Percentiles rank a stretch among this genome's conserved stretches.
These are phyloP conservation scores for Ogataea ramenticola DNA, from an alignment of 805 yeast genomes.

Conservation along the genomic window DNA sequence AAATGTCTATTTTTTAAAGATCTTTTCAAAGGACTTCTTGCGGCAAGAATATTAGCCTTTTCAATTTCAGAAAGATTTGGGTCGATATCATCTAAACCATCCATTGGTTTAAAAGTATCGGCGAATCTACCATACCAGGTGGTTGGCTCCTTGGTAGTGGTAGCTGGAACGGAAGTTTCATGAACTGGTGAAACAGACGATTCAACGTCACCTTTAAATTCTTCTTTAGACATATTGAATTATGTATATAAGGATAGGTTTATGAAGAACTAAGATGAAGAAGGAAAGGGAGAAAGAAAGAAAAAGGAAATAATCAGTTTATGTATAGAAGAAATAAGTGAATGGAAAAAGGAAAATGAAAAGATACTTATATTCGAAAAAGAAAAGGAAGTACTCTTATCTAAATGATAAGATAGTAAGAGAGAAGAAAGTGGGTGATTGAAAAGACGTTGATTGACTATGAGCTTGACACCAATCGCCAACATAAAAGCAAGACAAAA, in stretches of 20 bases:
- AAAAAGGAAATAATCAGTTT: neutral
- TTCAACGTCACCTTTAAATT: constrained; percentile 16
- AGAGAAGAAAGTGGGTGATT: too few species aligned
- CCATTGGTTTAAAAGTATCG: constrained; percentile 25
- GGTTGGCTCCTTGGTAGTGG: neutral
- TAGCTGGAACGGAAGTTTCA: neutral
- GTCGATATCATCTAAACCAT: constrained; percentile 30
- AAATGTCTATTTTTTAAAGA: constrained; percentile 57
- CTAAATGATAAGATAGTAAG: too few species aligned
- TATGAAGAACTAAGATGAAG: neutral
- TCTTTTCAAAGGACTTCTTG: constrained; percentile 43
- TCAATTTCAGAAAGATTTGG: constrained; percentile 37
- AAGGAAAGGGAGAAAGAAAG: neutral
- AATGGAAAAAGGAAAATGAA: neutral
- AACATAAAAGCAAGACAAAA: too few species aligned
- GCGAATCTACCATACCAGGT: constrained; percentile 10
- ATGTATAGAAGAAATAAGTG: too few species aligned
- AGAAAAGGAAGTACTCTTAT: too few species aligned
- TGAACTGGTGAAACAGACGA: constrained; percentile 16
- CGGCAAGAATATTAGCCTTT: constrained; percentile 38
- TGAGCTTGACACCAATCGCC: too few species aligned
- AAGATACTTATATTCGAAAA: constrained; percentile 1
- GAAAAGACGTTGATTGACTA: too few species aligned
- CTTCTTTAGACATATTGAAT: constrained; percentile 9
- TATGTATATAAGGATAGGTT: neutral